These are phyloP conservation scores for Emergomyces orientalis DNA, from an alignment of 2,329 filamentous ascomycete genomes.

Conservation along the genomic window DNA sequence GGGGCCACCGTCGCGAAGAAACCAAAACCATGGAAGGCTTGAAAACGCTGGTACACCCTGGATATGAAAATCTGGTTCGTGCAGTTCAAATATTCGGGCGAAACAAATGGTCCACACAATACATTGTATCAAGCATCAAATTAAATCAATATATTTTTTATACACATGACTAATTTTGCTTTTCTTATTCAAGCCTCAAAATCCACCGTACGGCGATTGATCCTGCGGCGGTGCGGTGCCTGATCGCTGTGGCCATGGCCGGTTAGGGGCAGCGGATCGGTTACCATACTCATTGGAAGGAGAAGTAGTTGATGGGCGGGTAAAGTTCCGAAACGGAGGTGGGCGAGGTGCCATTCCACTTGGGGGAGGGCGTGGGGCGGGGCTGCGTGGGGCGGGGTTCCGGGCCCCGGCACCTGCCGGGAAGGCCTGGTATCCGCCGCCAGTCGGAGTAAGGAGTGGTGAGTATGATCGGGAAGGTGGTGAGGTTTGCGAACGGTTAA, in stretches of 20 bases:
- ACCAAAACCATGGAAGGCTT: neutral
- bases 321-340: slow-evolving; percentile 17
- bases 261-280: slow-evolving; percentile 15
- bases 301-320: slow-evolving; percentile 17
- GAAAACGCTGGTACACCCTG: neutral
- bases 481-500: slow-evolving; percentile 12
- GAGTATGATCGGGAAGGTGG: slow-evolving; percentile 12
- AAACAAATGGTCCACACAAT: neutral
- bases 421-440: slow-evolving; percentile 11
- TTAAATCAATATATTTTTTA: neutral
- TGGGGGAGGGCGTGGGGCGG: slow-evolving; percentile 7
- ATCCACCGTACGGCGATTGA: neutral
- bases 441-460: slow-evolving; percentile 8
- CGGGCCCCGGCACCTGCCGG: slow-evolving; percentile 6
- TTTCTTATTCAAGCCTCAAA: neutral
- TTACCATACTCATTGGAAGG: slow-evolving; percentile 20
- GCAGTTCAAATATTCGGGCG: neutral
- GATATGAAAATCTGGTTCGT: neutral
- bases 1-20: neutral
- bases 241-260: slow-evolving; percentile 14
- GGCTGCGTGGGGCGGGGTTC: slow-evolving; percentile 5
- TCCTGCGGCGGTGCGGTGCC: slow-evolving; percentile 18
- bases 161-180: neutral
- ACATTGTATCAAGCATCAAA: neutral
- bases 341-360: slow-evolving; percentile 7